Conservation (phyloP, 2,329 filamentous ascomycete species). For the Neonectria sp. region DNA sequence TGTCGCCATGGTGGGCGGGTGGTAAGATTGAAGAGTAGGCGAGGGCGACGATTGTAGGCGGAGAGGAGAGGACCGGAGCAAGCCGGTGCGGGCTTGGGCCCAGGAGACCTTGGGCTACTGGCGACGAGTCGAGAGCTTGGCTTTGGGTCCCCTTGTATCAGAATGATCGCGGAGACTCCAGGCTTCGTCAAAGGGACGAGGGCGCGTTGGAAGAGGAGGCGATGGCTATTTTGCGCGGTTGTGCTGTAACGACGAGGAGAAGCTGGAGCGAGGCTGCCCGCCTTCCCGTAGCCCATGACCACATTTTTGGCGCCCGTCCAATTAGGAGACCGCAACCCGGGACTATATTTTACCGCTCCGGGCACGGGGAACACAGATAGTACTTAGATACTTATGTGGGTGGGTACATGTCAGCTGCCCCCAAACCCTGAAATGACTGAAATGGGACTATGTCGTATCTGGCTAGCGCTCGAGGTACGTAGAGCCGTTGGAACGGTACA, state of each 20-base stretch:
- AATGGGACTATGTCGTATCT: not conserved
- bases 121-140: slow-evolving; percentile 18
- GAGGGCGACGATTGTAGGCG: slow-evolving; percentile 34
- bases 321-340: slow-evolving; percentile 36
- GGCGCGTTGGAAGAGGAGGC: slow-evolving; percentile 25
- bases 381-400: slow-evolving; percentile 19
- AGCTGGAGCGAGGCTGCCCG: slow-evolving; percentile 51
- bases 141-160: slow-evolving; percentile 20
- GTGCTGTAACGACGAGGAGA: slow-evolving; percentile 46
- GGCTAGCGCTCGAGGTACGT: not conserved
- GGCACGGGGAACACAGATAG: slow-evolving; percentile 19
- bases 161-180: not conserved
- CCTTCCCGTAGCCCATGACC: slow-evolving; percentile 50
- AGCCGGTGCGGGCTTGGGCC: slow-evolving; percentile 21
- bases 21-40: slow-evolving; percentile 30
- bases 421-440: not conserved
- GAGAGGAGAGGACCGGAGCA: slow-evolving; percentile 36
- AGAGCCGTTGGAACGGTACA: not conserved
- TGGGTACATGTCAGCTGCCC: slow-evolving; percentile 5
- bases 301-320: slow-evolving; percentile 45
- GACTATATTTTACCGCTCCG: slow-evolving; percentile 43
- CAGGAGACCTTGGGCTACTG: slow-evolving; percentile 17
- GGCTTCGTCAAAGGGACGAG: slow-evolving; percentile 20
- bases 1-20: slow-evolving; percentile 55
- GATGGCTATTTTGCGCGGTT: slow-evolving; percentile 43